These are phyloP conservation scores for Gryganskiella cystojenkinii DNA, from an alignment of 192 early-diverging fungal genomes.

Conservation along the genomic window DNA sequence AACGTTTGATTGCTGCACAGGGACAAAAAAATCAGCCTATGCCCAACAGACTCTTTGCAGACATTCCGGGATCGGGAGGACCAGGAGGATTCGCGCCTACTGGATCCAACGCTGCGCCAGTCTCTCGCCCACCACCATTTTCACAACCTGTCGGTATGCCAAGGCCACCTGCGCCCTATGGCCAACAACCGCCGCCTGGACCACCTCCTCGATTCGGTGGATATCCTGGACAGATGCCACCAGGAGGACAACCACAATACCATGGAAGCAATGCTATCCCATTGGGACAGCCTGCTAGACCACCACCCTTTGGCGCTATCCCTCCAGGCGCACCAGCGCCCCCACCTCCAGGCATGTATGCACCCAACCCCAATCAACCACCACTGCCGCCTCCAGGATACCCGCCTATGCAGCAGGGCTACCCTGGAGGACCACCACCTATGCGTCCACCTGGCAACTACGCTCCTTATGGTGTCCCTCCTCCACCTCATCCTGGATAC, in stretches of 20 bases:
- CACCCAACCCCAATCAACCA: slow-evolving; percentile 39
- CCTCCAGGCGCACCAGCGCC: slow-evolving; percentile 26
- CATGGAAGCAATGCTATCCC: slow-evolving; percentile 51
- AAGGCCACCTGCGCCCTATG: slow-evolving; percentile 38
- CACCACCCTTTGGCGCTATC: slow-evolving; percentile 46
- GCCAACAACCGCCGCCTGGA: slow-evolving; percentile 18
- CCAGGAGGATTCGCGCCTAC: slow-evolving; percentile 44
- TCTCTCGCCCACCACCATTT: slow-evolving; percentile 25
- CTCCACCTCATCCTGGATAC: slow-evolving; percentile 21
- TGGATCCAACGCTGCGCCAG: slow-evolving; percentile 41
- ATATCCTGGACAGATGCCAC: slow-evolving; percentile 37
- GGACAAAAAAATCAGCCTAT: slow-evolving; percentile 82
- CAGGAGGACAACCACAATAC: slow-evolving; percentile 34
- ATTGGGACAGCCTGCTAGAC: slow-evolving; percentile 38
- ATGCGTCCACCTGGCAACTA: slow-evolving; percentile 33
- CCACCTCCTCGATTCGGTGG: slow-evolving; percentile 34
- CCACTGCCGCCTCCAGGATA: slow-evolving; percentile 39
- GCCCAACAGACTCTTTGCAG: slow-evolving; percentile 80
- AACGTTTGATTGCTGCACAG: slow-evolving; percentile 92
- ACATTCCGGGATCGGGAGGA: slow-evolving; percentile 41
- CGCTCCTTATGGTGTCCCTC: slow-evolving; percentile 44
- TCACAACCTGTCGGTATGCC: slow-evolving; percentile 40
- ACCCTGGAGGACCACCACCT: slow-evolving; percentile 1
- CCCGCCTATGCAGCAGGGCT: background rate
- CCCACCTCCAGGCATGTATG: slow-evolving; percentile 45